These are phyloP conservation scores for Pythium biforme DNA, from an alignment of 352 stramenopile genomes.

Conservation along the genomic window DNA sequence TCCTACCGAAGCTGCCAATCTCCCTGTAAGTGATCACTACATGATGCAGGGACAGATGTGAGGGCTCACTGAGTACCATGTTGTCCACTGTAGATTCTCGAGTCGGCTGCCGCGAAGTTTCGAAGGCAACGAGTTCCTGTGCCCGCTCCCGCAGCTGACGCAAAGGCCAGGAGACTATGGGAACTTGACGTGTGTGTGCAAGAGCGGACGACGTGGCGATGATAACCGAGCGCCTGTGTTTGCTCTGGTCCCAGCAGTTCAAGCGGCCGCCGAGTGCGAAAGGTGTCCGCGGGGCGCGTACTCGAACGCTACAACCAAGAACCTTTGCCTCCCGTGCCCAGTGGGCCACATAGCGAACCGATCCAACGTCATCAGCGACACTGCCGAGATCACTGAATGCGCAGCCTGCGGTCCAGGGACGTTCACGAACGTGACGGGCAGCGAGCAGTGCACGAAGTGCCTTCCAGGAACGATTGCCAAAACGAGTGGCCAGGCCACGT, in stretches of 20 bases:
- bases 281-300: slow-evolving; percentile 40
- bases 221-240: not conserved
- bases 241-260: slow-evolving; percentile 1
- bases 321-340: slow-evolving; percentile 44
- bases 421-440: slow-evolving; percentile 37
- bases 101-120: slow-evolving; percentile 13
- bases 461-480: slow-evolving; percentile 32
- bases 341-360: slow-evolving; percentile 24
- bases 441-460: slow-evolving; percentile 32
- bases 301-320: slow-evolving; percentile 44
- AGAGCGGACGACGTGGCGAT: slow-evolving; percentile 9
- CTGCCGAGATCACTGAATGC: slow-evolving; percentile 26
- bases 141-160: slow-evolving; percentile 21
- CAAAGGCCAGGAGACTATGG: not conserved
- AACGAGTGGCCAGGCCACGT: slow-evolving; percentile 31
- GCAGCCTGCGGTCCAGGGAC: slow-evolving; percentile 42
- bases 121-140: slow-evolving; percentile 29
- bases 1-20: slow-evolving; percentile 10
- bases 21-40: slow-evolving; percentile 17
- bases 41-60: not conserved
- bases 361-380: not conserved
- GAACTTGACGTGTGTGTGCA: slow-evolving; percentile 20
- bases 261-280: slow-evolving; percentile 24
- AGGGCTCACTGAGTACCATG: not conserved
- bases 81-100: not conserved